phyloP scores from a whole-genome alignment of 306 rosid genomes.

The Cicer yamashitae region DNA sequence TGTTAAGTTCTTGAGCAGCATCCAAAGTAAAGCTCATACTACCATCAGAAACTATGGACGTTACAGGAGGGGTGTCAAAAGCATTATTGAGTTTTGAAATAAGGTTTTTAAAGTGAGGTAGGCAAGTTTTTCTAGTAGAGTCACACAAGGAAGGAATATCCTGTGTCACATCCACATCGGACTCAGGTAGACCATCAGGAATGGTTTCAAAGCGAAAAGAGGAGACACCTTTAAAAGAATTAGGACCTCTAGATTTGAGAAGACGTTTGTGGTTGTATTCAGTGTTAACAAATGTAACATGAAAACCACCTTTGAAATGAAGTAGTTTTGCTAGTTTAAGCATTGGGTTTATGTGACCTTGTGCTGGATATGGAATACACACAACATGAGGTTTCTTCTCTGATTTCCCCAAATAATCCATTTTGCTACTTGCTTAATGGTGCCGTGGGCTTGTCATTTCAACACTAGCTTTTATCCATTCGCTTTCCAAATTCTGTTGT shows the following conservation, averaged over 20 bases:
- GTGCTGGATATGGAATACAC: slow-evolving; percentile 56
- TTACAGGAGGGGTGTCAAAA: slow-evolving; percentile 49
- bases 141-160: slow-evolving; percentile 49
- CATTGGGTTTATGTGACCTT: slow-evolving; percentile 61
- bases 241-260: slow-evolving; percentile 47
- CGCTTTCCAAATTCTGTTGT: too few relatives aligned
- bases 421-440: not conserved
- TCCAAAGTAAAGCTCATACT: slow-evolving; percentile 52
- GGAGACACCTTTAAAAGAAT: slow-evolving; percentile 37
- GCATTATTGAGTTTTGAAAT: slow-evolving; percentile 44
- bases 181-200: slow-evolving; percentile 67
- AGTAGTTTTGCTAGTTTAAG: slow-evolving; percentile 52
- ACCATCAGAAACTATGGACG: slow-evolving; percentile 60
- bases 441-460: too few relatives aligned
- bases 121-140: slow-evolving; percentile 46
- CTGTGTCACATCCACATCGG: slow-evolving; percentile 56
- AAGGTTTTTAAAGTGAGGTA: slow-evolving; percentile 53
- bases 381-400: slow-evolving; percentile 45
- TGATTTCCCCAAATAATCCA: slow-evolving; percentile 2
- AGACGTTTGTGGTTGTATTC: slow-evolving; percentile 53
- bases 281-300: slow-evolving; percentile 51
- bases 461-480: too few relatives aligned
- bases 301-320: slow-evolving; percentile 50
- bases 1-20: slow-evolving; percentile 53
- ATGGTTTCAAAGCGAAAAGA: slow-evolving; percentile 51